These are phyloP conservation scores for Neodidymelliopsis sp. DNA, from an alignment of 2,329 filamentous ascomycete species.

Conservation along the genomic window DNA sequence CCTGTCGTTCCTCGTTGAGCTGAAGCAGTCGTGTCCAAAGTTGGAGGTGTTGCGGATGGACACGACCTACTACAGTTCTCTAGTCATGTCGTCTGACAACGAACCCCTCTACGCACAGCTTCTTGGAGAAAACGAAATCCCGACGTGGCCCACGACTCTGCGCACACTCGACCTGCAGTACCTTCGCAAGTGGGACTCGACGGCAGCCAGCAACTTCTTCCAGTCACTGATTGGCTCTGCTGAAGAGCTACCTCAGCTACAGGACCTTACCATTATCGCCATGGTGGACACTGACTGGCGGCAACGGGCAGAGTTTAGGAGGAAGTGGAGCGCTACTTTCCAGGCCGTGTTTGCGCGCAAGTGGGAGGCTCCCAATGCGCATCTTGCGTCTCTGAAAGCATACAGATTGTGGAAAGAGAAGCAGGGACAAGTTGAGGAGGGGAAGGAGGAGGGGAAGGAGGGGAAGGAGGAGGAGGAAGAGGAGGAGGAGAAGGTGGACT, in stretches of 20 bases:
- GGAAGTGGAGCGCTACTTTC: conserved; percentile 77
- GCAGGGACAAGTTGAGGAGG: conserved; percentile 2
- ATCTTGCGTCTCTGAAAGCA: conserved; percentile 54
- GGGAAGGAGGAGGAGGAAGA: conserved; percentile 3
- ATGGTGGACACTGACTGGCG: conserved; percentile 84
- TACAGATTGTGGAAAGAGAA: conserved; percentile 51
- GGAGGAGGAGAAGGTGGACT: conserved; percentile 31
- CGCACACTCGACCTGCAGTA: conserved; percentile 77
- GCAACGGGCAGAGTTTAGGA: conserved; percentile 78
- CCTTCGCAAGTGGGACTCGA: conserved; percentile 75
- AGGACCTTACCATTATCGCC: conserved; percentile 70
- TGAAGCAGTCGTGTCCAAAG: conserved; percentile 73
- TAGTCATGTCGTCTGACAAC: conserved; percentile 72
- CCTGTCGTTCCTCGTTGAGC: conserved; percentile 73
- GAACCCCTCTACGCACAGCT: conserved; percentile 77
- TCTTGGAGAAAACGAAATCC: conserved; percentile 68
- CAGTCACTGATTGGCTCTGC: conserved; percentile 78
- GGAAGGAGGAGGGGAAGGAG: conserved; percentile 26
- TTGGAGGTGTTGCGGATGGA: conserved; percentile 78
- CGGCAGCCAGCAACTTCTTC: conserved; percentile 78
- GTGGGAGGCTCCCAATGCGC: conserved; percentile 52
- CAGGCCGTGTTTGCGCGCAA: conserved; percentile 69
- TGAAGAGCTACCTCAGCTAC: conserved; percentile 68
- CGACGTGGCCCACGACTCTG: conserved; percentile 79
- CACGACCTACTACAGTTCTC: conserved; percentile 76